These are phyloP conservation scores for Claviceps spartinae DNA, from an alignment of 2,329 filamentous ascomycete species.

Conservation along the genomic window DNA sequence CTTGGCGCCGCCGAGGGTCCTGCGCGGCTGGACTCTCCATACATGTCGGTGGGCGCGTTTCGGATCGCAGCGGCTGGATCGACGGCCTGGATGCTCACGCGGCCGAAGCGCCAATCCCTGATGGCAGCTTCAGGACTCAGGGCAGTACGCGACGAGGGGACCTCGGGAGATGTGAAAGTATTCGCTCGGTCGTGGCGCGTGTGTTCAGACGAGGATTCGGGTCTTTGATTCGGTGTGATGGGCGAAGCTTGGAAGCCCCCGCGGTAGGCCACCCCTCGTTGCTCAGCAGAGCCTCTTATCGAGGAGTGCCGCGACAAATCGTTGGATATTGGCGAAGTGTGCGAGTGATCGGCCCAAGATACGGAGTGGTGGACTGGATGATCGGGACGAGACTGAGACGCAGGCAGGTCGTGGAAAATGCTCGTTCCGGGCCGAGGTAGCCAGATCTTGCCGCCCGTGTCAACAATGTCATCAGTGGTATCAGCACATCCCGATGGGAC, in stretches of 20 bases:
- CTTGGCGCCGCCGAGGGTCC: constrained; percentile 36
- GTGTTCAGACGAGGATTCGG: constrained; percentile 25
- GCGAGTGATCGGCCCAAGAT: not conserved
- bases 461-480: too few relatives aligned
- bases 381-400: constrained; percentile 26
- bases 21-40: constrained; percentile 24
- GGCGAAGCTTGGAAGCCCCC: too few relatives aligned
- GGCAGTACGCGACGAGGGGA: constrained; percentile 28
- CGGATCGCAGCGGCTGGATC: constrained; percentile 38
- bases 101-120: constrained; percentile 69
- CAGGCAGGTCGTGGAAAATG: constrained; percentile 43
- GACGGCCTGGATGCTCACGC: constrained; percentile 67
- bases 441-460: constrained; percentile 27
- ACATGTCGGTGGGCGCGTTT: constrained; percentile 14
- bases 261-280: too few relatives aligned
- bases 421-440: constrained; percentile 31
- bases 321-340: not conserved
- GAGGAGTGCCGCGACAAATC: too few relatives aligned
- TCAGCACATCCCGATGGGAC: constrained; percentile 5
- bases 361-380: constrained; percentile 10
- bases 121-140: constrained; percentile 35
- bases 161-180: constrained; percentile 21
- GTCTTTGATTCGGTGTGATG: constrained; percentile 14
- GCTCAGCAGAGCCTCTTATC: not conserved
- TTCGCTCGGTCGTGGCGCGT: constrained; percentile 26